Conservation (phyloP, 75 land plant genomes). For the Isoetes taiwanensis region DNA sequence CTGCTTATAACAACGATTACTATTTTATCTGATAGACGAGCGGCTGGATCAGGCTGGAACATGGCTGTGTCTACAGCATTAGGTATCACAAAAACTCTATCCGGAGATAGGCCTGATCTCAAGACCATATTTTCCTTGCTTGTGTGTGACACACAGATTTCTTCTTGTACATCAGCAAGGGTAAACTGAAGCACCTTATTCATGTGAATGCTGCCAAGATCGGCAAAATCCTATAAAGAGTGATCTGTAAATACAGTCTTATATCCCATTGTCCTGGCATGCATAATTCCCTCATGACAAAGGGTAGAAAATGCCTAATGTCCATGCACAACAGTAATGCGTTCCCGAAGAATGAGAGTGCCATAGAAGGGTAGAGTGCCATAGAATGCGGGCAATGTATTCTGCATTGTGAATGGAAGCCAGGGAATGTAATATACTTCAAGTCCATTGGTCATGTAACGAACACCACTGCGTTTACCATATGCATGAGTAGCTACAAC, state of each 20-base stretch:
- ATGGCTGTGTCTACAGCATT: conserved; percentile 99
- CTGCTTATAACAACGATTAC: conserved; percentile 94
- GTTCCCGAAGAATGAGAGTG: conserved; percentile 80
- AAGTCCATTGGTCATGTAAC: conserved; percentile 86
- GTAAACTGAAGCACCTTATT: conserved; percentile 98
- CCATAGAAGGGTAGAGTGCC: conserved; percentile 74
- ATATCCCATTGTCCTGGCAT: conserved; percentile 94
- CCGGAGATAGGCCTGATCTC: conserved; percentile 75
- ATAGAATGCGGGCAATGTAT: conserved; percentile 78
- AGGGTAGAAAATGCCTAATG: conserved; percentile 98
- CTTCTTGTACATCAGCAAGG: conserved; percentile 83
- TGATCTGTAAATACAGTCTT: conserved; percentile 93
- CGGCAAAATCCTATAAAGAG: conserved; percentile 97
- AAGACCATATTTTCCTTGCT: conserved; percentile 97
- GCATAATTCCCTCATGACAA: conserved; percentile 93
- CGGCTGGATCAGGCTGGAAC: conserved; percentile 68
- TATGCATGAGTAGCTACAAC: conserved; percentile 95
- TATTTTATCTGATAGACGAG: conserved; percentile 37
- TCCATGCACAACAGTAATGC: conserved; percentile 81
- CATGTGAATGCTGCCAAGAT: conserved; percentile 97
- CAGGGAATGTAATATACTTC: conserved; percentile 93
- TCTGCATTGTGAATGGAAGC: conserved; percentile 80
- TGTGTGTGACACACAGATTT: conserved; percentile 97
- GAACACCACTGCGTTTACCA: conserved; percentile 74
- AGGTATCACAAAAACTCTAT: conserved; percentile 89